These are phyloP conservation scores for Thermochaetoides thermophila DNA, from an alignment of 495 filamentous ascomycete species.

Conservation along the genomic window DNA sequence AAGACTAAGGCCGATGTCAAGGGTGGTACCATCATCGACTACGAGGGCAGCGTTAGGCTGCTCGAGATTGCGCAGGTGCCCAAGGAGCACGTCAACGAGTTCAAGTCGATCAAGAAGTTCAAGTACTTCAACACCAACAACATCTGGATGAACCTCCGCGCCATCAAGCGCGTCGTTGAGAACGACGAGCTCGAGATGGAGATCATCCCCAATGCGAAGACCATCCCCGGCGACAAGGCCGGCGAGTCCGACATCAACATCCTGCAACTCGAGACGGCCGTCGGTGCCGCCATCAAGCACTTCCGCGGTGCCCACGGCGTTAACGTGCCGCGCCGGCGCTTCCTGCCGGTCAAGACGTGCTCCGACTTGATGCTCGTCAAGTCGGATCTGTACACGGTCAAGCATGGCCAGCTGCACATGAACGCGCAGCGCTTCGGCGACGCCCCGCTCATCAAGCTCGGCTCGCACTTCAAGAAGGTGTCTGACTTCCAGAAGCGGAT, in stretches of 20 bases:
- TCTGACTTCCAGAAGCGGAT: slow-evolving; percentile 99
- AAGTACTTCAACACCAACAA: slow-evolving; percentile 99
- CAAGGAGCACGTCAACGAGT: slow-evolving; percentile 99
- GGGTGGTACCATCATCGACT: slow-evolving; percentile 99
- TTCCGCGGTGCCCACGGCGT: slow-evolving; percentile 98
- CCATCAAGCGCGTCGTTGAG: slow-evolving; percentile 97
- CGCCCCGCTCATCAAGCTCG: slow-evolving; percentile 98
- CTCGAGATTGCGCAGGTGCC: slow-evolving; percentile 99
- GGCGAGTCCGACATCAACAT: slow-evolving; percentile 96
- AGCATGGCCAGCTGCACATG: slow-evolving; percentile 96
- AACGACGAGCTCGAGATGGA: slow-evolving; percentile 98
- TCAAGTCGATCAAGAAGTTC: slow-evolving; percentile 99
- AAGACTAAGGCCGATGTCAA: slow-evolving; percentile 99
- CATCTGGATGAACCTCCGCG: slow-evolving; percentile 97
- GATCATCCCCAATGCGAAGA: slow-evolving; percentile 99
- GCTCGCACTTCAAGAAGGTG: slow-evolving; percentile 99
- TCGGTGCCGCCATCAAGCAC: slow-evolving; percentile 96
- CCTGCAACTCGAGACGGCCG: slow-evolving; percentile 95
- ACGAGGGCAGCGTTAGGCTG: slow-evolving; percentile 88
- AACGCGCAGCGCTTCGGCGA: slow-evolving; percentile 92
- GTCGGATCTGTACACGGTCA: slow-evolving; percentile 98
- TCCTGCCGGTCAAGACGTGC: slow-evolving; percentile 99
- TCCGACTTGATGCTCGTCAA: slow-evolving; percentile 99
- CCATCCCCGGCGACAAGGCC: slow-evolving; percentile 97
- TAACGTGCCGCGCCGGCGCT: slow-evolving; percentile 93